Conservation (phyloP, 805 yeast species). For the Sungouiozyma ichnusensis region DNA sequence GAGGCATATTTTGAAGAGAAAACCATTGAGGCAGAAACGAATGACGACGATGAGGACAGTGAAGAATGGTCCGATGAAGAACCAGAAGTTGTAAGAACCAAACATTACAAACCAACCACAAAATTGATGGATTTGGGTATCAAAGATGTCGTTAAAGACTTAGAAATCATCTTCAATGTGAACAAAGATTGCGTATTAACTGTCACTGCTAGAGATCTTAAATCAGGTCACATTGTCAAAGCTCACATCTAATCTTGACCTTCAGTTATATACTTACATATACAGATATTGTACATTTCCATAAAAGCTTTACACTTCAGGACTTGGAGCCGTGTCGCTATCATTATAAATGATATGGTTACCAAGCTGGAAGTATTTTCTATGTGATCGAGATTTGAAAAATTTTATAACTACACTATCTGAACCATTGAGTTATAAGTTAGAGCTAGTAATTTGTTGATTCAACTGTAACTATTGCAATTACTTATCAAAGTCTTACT, state of each 20-base stretch:
- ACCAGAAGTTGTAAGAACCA: slow-evolving; percentile 76
- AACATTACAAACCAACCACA: slow-evolving; percentile 60
- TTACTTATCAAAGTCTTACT: too few relatives aligned
- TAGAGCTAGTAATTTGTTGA: too few relatives aligned
- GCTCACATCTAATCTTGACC: slow-evolving; percentile 33
- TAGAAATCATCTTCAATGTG: slow-evolving; percentile 50
- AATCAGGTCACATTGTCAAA: slow-evolving; percentile 46
- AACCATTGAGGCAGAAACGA: slow-evolving; percentile 54
- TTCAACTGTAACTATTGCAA: too few relatives aligned
- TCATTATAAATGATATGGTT: too few relatives aligned
- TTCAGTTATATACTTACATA: neutral
- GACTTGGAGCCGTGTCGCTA: too few relatives aligned
- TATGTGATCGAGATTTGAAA: neutral
- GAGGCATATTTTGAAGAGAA: slow-evolving; percentile 75
- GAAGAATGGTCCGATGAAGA: slow-evolving; percentile 58
- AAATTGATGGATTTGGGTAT: slow-evolving; percentile 71
- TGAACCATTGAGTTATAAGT: too few relatives aligned
- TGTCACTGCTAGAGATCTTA: slow-evolving; percentile 53
- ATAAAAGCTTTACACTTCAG: too few relatives aligned
- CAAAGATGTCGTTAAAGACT: slow-evolving; percentile 54
- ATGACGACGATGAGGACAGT: slow-evolving; percentile 40
- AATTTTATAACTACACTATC: neutral
- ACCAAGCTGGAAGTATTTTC: too few relatives aligned
- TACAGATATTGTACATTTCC: neutral
- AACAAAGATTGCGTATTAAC: slow-evolving; percentile 52